A percentile compares a stretch with the other conserved stretches of the same genome.
These are phyloP conservation scores for Penicillium brevicompactum DNA, from an alignment of 2,329 filamentous ascomycete genomes.

Conservation along the genomic window DNA sequence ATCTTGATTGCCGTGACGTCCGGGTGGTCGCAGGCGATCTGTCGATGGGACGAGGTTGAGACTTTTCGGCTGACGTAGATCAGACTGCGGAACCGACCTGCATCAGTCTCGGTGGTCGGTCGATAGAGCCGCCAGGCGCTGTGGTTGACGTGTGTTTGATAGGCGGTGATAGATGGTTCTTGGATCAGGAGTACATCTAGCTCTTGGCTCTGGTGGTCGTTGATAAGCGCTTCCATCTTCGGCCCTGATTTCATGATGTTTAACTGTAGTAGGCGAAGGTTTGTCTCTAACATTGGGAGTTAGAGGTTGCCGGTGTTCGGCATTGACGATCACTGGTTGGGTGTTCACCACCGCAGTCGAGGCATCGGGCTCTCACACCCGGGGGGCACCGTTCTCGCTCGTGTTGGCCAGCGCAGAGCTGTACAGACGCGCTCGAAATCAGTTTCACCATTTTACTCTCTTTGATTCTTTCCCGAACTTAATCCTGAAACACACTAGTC, in stretches of 20 bases:
- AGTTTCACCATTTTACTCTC: slow-evolving; percentile 7
- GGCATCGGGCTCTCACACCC: no score
- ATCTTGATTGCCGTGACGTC: slow-evolving; percentile 21
- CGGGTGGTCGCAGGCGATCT: slow-evolving; percentile 26
- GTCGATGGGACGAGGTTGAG: slow-evolving; percentile 24
- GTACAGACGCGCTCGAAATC: slow-evolving; percentile 8
- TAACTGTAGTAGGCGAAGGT: slow-evolving; percentile 22
- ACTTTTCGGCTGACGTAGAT: slow-evolving; percentile 27
- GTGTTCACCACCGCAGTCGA: no score
- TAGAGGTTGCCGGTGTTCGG: no score
- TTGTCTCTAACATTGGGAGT: slow-evolving; percentile 24
- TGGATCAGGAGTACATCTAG: slow-evolving; percentile 28
- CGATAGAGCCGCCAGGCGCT: slow-evolving; percentile 28
- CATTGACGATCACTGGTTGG: no score
- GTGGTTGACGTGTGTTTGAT: slow-evolving; percentile 25
- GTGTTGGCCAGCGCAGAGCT: no score
- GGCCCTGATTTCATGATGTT: slow-evolving; percentile 26
- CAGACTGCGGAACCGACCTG: slow-evolving; percentile 21
- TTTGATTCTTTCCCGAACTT: no score
- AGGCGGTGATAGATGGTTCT: slow-evolving; percentile 18
- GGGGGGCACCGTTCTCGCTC: no score
- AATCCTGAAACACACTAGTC: slow-evolving; percentile 1
- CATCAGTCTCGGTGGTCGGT: slow-evolving; percentile 16
- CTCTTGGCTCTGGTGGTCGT: slow-evolving; percentile 23
- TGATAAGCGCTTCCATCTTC: slow-evolving; percentile 32